Base-by-base conservation (phyloP, 805 yeast species). In the Candida pseudoglaebosa region DNA sequence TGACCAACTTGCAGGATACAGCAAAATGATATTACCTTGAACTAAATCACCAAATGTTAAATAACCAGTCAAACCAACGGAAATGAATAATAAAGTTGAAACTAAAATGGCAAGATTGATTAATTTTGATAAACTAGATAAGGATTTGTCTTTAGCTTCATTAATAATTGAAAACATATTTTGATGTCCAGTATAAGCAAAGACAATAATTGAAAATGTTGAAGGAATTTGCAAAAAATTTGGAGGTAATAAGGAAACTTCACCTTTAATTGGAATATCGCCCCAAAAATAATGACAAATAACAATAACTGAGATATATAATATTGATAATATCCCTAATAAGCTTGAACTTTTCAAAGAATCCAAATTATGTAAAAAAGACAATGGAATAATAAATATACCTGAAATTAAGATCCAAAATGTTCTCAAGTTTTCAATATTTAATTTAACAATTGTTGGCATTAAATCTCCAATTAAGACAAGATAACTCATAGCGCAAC, bases 141-240 rank as follows among this genome's bases (percentile, higher is more conserved):
- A 62, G 0, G 83, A 64, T 44, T 72, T 73, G 47, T 78, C 78
- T 21, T 59, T 61, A 20, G 90, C 73, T 62, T 91, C 98, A 52
- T 90, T 91, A 39, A 89, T 76, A 39, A 90, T 77, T 1, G 95
- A 79, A 52, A 87, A 88, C 88, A 87, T 87, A 62, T 91, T 91
- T 59, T 91, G 97, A 55, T 91, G 97, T 52, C 97, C 93, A 0
- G 98, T 91, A 61, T 80, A 91, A 0, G 96, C 96, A 68, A 91
- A 90, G 10, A 91, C 91, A 49, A 89, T 81, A 46, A 90, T 84
- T n/a, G 97, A 95, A 56, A 90, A 78, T 8, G 93, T 79, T 19
- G 65, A 56, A 17, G 84, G 72, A 14, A 90, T 70, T n/a, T 44
- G 78, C 44, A 47, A 70, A 40, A 41, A 74, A 53, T 37, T 84